Evolutionary conservation across 371 early-diverging fungal genomes (phyloP), one percentile per base, ranked within the genome.

Genomic region (Mucor saturninus): DNA sequence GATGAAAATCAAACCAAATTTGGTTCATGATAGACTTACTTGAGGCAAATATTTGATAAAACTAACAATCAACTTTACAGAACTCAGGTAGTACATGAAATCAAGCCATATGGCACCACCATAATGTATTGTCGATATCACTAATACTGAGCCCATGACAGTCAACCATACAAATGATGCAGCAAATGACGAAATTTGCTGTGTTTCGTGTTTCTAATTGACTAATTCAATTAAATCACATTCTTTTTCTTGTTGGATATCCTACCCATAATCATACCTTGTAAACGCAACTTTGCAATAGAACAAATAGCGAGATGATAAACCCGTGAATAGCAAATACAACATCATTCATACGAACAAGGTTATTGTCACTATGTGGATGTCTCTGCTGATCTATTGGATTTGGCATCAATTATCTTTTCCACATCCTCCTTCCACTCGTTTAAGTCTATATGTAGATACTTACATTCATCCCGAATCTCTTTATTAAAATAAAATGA

Each of bases 1-100:
- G 3, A 9, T 9, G 8, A 29, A 21, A 9, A 54, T 37, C 8
- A 42, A 21, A 56, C 13, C 29, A 39, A 39, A 54, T 38, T 2
- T 28, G 26, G 10, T 15, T 4, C 4, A 2, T 40, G 1, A 21
- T 21, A 21, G 13, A 35, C 53, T 52, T 63, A 86, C 85, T 73
- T 94, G 95, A 15, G 96, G 96, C 10, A 87, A 65, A 73, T 95
- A 96, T 72, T 95, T 95, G 58, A 92, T 68, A 58, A 93, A 71
- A 52, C 83, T 85, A 54, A 89, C 71, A 29, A 71, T 68, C 40
- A 94, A 77, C 62, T 93, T 94, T 61, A 94, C 71, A 57, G 76
- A 83, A 40, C 88, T 85, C 11, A 91, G 61, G 51, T 81, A 84
- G 71, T 93, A 91, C 14, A 93, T 71, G 15, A 85, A 43, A 62